Conservation (phyloP, 805 yeast genomes). For the Millerozyma miso region DNA sequence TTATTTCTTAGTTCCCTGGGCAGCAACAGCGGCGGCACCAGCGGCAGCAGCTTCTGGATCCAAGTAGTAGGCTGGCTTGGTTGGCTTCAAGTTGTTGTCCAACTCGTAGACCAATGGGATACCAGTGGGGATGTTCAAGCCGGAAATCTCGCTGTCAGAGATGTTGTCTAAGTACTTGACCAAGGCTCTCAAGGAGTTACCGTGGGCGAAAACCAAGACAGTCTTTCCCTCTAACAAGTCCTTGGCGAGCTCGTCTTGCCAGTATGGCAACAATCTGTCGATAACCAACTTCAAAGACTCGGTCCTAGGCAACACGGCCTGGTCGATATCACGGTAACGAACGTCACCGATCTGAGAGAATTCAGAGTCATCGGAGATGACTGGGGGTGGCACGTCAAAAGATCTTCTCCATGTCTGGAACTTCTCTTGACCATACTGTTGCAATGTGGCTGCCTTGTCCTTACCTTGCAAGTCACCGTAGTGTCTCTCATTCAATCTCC, state of each 20-base stretch:
- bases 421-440: slow-evolving; percentile 82
- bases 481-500: slow-evolving; percentile 99
- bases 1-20: slow-evolving; percentile 66
- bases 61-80: slow-evolving; percentile 91
- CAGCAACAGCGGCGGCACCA: slow-evolving; percentile 99
- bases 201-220: slow-evolving; percentile 93
- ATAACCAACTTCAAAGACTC: slow-evolving; percentile 93
- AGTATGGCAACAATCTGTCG: slow-evolving; percentile 94
- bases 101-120: slow-evolving; percentile 96
- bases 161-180: slow-evolving; percentile 94
- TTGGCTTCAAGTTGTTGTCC: slow-evolving; percentile 80
- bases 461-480: slow-evolving; percentile 98
- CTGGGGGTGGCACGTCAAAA: slow-evolving; percentile 94
- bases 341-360: slow-evolving; percentile 82
- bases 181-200: slow-evolving; percentile 95
- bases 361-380: slow-evolving; percentile 69
- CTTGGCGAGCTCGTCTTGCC: slow-evolving; percentile 87
- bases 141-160: slow-evolving; percentile 88
- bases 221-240: slow-evolving; percentile 85
- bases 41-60: slow-evolving; percentile 99
- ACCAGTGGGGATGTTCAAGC: slow-evolving; percentile 96
- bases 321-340: slow-evolving; percentile 82
- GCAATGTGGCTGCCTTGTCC: slow-evolving; percentile 92
- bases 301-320: slow-evolving; percentile 83
- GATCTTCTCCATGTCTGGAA: slow-evolving; percentile 98